Percentiles rank a stretch among this genome's conserved stretches.
phyloP scores from a whole-genome alignment of 2,329 filamentous ascomycete genomes.

The Cladobotryum mycophilum region DNA sequence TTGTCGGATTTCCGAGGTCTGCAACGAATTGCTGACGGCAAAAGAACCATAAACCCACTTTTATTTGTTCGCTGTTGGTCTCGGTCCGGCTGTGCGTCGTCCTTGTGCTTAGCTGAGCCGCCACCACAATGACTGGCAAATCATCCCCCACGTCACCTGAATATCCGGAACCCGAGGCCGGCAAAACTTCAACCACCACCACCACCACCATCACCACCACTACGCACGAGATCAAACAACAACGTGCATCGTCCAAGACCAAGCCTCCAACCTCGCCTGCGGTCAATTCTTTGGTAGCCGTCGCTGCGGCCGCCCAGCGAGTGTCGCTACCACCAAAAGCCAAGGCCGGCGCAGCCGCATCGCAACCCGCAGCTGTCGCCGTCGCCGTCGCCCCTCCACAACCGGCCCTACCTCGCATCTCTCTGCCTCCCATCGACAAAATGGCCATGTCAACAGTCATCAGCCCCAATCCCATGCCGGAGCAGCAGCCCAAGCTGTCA shows the following conservation, averaged over 20 bases:
- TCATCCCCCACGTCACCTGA: constrained; percentile 9
- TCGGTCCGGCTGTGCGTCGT: too few species aligned
- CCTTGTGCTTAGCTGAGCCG: too few species aligned
- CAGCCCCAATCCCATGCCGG: constrained; percentile 33
- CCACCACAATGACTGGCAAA: constrained; percentile 9
- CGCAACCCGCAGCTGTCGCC: neutral
- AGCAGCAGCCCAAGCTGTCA: constrained; percentile 41
- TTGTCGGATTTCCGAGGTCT: too few species aligned
- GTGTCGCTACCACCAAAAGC: constrained; percentile 27
- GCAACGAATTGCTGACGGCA: too few species aligned
- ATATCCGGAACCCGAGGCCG: constrained; percentile 3
- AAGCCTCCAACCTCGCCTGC: neutral
- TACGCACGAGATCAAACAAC: neutral
- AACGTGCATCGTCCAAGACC: neutral
- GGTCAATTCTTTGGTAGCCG: constrained; percentile 8
- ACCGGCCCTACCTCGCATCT: constrained; percentile 26
- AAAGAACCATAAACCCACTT: too few species aligned
- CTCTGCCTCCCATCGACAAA: constrained; percentile 34
- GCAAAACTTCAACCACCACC: neutral
- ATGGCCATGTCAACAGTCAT: constrained; percentile 45
- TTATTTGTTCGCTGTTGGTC: too few species aligned
- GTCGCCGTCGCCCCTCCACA: constrained; percentile 16
- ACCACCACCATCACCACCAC: neutral
- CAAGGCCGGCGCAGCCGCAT: constrained; percentile 11
- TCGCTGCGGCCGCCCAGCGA: constrained; percentile 17